These are phyloP conservation scores for Zostera marina DNA, from an alignment of 116 monocot species.

Conservation along the genomic window DNA sequence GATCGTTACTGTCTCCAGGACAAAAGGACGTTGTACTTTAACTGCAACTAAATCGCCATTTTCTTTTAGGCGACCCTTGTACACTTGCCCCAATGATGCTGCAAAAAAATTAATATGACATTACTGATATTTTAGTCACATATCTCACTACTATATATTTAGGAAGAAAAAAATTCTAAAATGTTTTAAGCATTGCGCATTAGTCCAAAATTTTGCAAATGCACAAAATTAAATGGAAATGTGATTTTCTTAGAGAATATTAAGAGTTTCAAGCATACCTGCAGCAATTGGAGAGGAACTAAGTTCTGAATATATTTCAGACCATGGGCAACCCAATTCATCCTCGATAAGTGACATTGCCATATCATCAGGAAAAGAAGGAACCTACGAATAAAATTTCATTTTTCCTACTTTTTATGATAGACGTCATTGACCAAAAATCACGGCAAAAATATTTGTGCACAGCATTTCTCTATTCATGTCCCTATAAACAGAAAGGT, in stretches of 20 bases:
- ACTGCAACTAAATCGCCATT: constrained; percentile 94
- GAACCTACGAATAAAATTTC: constrained; percentile 53
- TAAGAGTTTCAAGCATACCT: constrained; percentile 32
- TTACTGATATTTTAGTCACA: too few species aligned
- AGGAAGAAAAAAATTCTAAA: neutral
- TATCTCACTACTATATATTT: neutral
- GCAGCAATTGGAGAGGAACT: constrained; percentile 92
- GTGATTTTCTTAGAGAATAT: neutral
- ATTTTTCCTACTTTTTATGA: neutral
- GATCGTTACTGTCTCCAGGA: constrained; percentile 91
- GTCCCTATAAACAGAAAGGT: too few species aligned
- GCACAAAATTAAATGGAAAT: neutral
- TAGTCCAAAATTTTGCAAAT: neutral
- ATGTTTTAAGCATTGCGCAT: neutral
- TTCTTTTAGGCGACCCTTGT: constrained; percentile 91
- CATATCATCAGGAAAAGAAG: constrained; percentile 93
- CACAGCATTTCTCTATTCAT: neutral
- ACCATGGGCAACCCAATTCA: constrained; percentile 94
- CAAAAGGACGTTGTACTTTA: constrained; percentile 96
- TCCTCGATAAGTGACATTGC: constrained; percentile 90
- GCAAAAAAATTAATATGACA: constrained; percentile 8
- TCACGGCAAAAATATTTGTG: neutral
- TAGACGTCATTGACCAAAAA: neutral
- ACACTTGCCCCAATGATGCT: constrained; percentile 98
- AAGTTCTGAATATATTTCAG: constrained; percentile 75